Base-by-base conservation (phyloP, 2,329 filamentous ascomycete genomes). In the Ophiosphaerella herpotricha region DNA sequence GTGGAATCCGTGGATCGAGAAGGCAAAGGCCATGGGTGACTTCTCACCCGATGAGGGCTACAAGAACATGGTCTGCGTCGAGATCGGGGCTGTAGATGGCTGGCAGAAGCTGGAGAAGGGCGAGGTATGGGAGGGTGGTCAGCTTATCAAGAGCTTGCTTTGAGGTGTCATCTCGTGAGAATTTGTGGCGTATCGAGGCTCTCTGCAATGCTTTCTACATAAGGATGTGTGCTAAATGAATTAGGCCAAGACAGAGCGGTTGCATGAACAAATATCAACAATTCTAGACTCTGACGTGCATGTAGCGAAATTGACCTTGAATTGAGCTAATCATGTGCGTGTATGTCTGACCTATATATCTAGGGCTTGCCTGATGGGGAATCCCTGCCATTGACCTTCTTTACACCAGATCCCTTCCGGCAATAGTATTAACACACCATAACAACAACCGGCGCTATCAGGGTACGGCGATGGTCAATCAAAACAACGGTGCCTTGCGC, bases 1-100 rank as follows among this genome's bases (percentile, higher is more conserved):
- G 26, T 99, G 94, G 94, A 99, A 99, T 75, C 94, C 94, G 1
- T 97, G 93, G 91, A 81, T 82, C 35, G 90, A 92, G 57, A 96
- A 95, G 79, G 85, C 90, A 1, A 84, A 85, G 63, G 82, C 82
- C 5, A 96, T 96, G 77, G 85, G 79, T 44, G 94, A 99, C 74
- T 97, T 97, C 71, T 83, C 82, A 50, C 94, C 94, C 42, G 89
- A 95, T 68, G 89, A 92, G 46, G 94, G 89, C 33, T 97, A 88
- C 80, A 90, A 90, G 80, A 85, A 91, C 51, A 97, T 97, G 90
- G 79, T 99, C 37, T 97, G 94, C 70, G 84, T 97, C 43, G 94
- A 99, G 80, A 89, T 93, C 2, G 94, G 94, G 11, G 83, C 86
- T 8, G 93, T 97, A 14, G 81, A 83, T 59, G 84, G 81, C 5